Percentiles rank a stretch among this genome's conserved stretches.
Conservation (phyloP, 257 asterid genomes). For the Solanum appendiculatum region DNA sequence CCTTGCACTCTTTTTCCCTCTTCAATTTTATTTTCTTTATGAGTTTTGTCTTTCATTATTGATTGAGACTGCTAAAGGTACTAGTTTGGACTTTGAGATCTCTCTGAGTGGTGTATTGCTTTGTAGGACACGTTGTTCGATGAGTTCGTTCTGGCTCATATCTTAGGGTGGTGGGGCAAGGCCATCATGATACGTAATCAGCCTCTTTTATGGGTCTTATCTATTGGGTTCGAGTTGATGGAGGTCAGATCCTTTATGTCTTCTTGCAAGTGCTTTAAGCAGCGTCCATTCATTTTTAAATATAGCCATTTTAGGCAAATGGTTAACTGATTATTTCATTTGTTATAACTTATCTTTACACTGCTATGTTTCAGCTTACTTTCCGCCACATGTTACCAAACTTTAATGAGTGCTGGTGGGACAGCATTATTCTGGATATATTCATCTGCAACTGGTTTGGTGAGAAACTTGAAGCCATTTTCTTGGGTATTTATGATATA, state of each 20-base stretch:
- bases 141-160: slow-evolving; percentile 93
- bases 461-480: slow-evolving; percentile 17
- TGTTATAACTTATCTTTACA: not conserved
- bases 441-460: slow-evolving; percentile 99
- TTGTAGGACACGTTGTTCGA: slow-evolving; percentile 87
- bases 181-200: slow-evolving; percentile 99
- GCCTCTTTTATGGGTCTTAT: slow-evolving; percentile 89
- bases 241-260: slow-evolving; percentile 51
- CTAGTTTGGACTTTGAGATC: not conserved
- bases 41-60: not conserved
- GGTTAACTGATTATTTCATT: not conserved
- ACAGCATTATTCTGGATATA: slow-evolving; percentile 88
- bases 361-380: slow-evolving; percentile 65
- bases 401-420: slow-evolving; percentile 99
- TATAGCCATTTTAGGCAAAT: not conserved
- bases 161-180: slow-evolving; percentile 99
- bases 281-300: not conserved
- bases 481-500: not conserved
- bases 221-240: slow-evolving; percentile 91
- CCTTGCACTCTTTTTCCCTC: not conserved
- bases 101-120: slow-evolving; percentile 3
- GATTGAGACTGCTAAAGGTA: not conserved
- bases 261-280: not conserved
- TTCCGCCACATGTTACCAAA: slow-evolving; percentile 98
- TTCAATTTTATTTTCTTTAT: not conserved